Conservation (phyloP, 768 basidiomycete genomes). For the Lentinula sp. region DNA sequence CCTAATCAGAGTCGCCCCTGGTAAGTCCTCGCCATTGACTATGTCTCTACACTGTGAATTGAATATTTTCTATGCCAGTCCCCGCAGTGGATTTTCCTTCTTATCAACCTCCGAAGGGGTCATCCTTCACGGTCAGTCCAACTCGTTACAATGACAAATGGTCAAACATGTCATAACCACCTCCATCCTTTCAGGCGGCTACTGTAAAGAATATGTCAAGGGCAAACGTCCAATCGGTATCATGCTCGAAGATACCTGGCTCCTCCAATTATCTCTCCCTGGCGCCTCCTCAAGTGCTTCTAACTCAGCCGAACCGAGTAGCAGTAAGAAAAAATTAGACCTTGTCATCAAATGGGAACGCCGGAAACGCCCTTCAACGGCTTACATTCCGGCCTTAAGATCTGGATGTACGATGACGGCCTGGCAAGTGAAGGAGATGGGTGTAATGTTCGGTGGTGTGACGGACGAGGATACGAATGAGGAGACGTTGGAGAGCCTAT, state of each 20-base stretch:
- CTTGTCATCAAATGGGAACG: constrained; percentile 77
- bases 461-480: constrained; percentile 83
- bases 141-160: neutral
- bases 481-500: constrained; percentile 77
- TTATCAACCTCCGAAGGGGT: constrained; percentile 73
- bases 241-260: constrained; percentile 90
- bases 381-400: constrained; percentile 64
- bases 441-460: constrained; percentile 83
- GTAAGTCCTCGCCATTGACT: constrained; percentile 30
- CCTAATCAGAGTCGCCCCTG: constrained; percentile 70
- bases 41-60: neutral
- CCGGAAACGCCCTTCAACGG: constrained; percentile 64
- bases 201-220: constrained; percentile 85
- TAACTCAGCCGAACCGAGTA: neutral
- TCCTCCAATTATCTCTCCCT: constrained; percentile 44
- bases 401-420: constrained; percentile 85
- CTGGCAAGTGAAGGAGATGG: constrained; percentile 63
- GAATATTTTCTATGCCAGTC: constrained; percentile 27
- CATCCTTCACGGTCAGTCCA: constrained; percentile 57
- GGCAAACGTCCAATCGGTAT: constrained; percentile 81
- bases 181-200: constrained; percentile 56
- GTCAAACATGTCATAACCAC: neutral
- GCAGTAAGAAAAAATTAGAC: constrained; percentile 11
- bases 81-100: constrained; percentile 83
- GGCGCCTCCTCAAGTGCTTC: neutral